Evolutionary conservation across 805 yeast genomes (phyloP).

Genomic region (Kockiozyma suomiensis): DNA sequence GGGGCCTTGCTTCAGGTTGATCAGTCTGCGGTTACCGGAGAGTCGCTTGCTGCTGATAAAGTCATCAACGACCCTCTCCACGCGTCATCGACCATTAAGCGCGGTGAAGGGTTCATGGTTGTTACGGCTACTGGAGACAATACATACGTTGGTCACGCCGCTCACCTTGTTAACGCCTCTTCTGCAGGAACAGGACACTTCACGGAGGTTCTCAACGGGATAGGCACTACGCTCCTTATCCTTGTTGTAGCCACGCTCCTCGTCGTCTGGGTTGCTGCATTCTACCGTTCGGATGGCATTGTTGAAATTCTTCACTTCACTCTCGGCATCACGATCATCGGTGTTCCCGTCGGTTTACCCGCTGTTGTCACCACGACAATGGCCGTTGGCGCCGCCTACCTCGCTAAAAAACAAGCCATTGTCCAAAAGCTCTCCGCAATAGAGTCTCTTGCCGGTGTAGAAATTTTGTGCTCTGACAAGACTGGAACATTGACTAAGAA

Average conservation of each 20-base stretch:
- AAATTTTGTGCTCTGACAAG: slow-evolving; percentile 94
- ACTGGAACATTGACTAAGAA: slow-evolving; percentile 97
- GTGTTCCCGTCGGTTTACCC: slow-evolving; percentile 98
- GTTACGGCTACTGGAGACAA: slow-evolving; percentile 94
- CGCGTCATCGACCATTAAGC: slow-evolving; percentile 92
- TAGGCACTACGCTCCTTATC: slow-evolving; percentile 90
- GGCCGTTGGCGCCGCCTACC: slow-evolving; percentile 99
- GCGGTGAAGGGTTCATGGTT: slow-evolving; percentile 93
- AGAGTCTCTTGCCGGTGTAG: slow-evolving; percentile 96
- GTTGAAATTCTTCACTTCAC: slow-evolving; percentile 89
- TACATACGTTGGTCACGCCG: slow-evolving; percentile 97
- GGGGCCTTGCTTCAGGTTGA: slow-evolving; percentile 87
- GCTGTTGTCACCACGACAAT: slow-evolving; percentile 98
- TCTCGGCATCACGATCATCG: slow-evolving; percentile 92
- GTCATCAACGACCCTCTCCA: slow-evolving; percentile 81
- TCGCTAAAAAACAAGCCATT: slow-evolving; percentile 94
- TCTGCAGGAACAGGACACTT: slow-evolving; percentile 92
- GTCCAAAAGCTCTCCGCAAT: slow-evolving; percentile 95
- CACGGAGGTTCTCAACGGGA: slow-evolving; percentile 96
- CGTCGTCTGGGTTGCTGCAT: slow-evolving; percentile 88
- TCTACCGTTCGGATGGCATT: slow-evolving; percentile 88
- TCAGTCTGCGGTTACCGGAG: slow-evolving; percentile 98
- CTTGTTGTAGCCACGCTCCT: slow-evolving; percentile 83
- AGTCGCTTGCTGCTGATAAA: slow-evolving; percentile 93
- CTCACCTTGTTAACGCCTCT: slow-evolving; percentile 93